Base-by-base conservation (phyloP, 805 yeast genomes). In the Groenewaldozyma salmanticensis region DNA sequence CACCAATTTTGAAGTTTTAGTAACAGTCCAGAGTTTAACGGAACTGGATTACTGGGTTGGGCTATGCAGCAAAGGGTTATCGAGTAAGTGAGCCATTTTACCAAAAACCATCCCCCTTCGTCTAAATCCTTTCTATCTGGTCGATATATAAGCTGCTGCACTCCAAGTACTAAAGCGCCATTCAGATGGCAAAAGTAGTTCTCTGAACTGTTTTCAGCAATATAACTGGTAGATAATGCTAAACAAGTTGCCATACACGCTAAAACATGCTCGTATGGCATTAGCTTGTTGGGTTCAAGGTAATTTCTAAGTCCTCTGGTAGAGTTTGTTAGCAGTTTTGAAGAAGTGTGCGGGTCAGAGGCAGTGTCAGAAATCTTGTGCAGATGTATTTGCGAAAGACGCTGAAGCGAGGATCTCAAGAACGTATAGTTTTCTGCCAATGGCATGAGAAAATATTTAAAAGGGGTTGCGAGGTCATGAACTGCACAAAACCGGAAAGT, bases 401-500 rank as follows among this genome's bases (percentile, higher is more conserved):
- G 32, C 18, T 31, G 21, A 17, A 44, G 24, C 11, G 48, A 44
- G 15, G 42, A 27, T 35, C 38, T 40, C 16, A 44, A 24, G 16
- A 21, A 35, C 4, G 48, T 45, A 27, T 36, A 21, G 4, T 16
- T 22, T 3, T 32, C 33, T 13, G 48, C 48, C 48, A 44, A 42
- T 7, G 48, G 48, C 11, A 44, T 38, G 6, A 44, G 31, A 4
- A 38, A 17, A 16, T 39, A 37, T 3, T 32, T n/a, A 38, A 44
- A 44, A 2, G 48, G 48, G 5, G 48, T 44, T n/a, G 40, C 42
- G 18, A 42, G 40, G 22, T 39, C 41, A 21, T 44, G 48, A 15
- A 44, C 42, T 9, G 48, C 48, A 27, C 48, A 44, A 21, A 44
- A 44, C 35, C 48, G 32, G 13, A 43, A 34, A 13, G 48, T 44